A percentile compares a stretch with the other conserved stretches of the same genome.
Evolutionary conservation across 202 grass and related monocot species (phyloP).

Genomic region (Cymbopogon flexuosus): DNA sequence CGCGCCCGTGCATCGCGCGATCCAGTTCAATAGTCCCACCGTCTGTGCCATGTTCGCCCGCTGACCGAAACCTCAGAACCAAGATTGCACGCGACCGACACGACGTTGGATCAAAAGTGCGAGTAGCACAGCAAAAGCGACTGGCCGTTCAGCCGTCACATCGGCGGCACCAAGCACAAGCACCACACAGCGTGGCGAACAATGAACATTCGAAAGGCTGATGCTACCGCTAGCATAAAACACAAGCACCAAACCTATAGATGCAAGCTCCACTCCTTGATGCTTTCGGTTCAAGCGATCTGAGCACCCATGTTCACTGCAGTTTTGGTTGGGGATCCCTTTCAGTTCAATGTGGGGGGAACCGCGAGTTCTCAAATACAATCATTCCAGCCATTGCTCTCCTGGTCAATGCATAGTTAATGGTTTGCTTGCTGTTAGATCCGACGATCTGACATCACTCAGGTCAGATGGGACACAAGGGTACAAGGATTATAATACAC

Average conservation of each 20-base stretch:
- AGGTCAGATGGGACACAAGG: constrained; percentile 18
- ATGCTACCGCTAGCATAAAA: background rate
- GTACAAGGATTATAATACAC: constrained; percentile 13
- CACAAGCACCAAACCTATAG: too few relatives aligned
- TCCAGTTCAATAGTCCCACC: background rate
- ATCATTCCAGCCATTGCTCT: constrained; percentile 31
- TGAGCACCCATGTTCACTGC: constrained; percentile 1
- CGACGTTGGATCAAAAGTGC: background rate
- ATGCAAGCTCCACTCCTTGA: constrained; percentile 23
- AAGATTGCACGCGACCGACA: background rate
- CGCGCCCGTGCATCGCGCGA: constrained; percentile 39
- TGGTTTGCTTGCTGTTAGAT: constrained; percentile 28
- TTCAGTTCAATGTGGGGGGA: constrained; percentile 20
- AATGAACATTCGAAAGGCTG: background rate
- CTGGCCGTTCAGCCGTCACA: constrained; percentile 13
- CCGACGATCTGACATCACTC: constrained; percentile 16
- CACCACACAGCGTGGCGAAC: background rate
- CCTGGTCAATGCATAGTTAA: constrained; percentile 29
- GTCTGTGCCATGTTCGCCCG: background rate
- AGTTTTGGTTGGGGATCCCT: constrained; percentile 22
- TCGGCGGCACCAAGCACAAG: constrained; percentile 11
- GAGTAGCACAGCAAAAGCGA: background rate
- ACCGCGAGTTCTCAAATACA: background rate
- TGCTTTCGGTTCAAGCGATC: constrained; percentile 26
- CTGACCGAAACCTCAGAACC: background rate